phyloP scores from a whole-genome alignment of 164 flowering plant genomes.

The Stephania cephalantha region DNA sequence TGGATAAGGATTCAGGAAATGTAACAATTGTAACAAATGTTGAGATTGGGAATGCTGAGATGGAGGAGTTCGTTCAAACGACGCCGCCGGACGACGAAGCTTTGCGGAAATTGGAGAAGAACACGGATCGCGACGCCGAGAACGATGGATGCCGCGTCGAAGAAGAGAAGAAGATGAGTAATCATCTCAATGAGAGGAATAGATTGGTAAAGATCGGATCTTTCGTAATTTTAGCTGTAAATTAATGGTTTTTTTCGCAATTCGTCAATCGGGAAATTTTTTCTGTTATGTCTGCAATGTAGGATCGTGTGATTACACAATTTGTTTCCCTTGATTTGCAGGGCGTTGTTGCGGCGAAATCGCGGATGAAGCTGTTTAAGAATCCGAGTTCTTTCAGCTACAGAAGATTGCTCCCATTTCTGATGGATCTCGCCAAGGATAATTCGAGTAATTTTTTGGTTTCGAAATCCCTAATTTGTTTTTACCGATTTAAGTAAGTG shows the following conservation, averaged over 20 bases:
- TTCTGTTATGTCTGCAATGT: too few species aligned
- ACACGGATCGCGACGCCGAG: neutral
- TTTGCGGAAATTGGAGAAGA: constrained; percentile 8
- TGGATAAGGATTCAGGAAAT: neutral
- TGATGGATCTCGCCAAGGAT: constrained; percentile 37
- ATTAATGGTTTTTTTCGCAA: neutral
- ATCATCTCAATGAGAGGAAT: neutral
- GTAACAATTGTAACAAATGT: constrained; percentile 1
- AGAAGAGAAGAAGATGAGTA: neutral
- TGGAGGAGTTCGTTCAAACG: constrained; percentile 18
- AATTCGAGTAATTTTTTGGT: constrained; percentile 26
- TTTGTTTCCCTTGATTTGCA: neutral
- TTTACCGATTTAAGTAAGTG: too few species aligned
- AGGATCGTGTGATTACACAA: too few species aligned
- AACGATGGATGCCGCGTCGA: too few species aligned
- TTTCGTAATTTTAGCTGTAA: neutral
- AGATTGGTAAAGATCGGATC: neutral
- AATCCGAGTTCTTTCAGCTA: constrained; percentile 40
- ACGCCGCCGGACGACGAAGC: constrained; percentile 34
- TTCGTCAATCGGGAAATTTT: too few species aligned
- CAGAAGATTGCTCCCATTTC: constrained; percentile 58
- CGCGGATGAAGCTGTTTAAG: constrained; percentile 33
- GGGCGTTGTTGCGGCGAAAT: constrained; percentile 29
- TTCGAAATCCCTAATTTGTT: neutral
- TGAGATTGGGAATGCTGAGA: neutral